Evolutionary conservation across 257 asterid species (phyloP).

Genomic region (Linaria vulgaris): DNA sequence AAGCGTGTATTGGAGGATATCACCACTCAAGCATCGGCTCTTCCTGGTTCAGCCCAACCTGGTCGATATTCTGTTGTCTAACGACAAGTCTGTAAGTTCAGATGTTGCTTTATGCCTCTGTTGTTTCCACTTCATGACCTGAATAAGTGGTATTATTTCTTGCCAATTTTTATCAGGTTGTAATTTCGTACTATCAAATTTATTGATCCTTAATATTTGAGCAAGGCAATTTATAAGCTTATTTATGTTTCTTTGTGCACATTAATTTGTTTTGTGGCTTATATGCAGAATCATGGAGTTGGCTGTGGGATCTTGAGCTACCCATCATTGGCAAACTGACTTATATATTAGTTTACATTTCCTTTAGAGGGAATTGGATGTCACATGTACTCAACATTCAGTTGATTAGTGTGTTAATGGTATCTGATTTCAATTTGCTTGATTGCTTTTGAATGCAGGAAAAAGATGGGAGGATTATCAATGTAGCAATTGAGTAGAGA

Average conservation of each 20-base stretch:
- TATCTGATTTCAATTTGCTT: not conserved
- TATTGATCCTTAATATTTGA: too few species aligned
- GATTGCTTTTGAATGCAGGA: conserved; percentile 11
- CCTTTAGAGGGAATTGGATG: not conserved
- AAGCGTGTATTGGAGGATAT: conserved; percentile 92
- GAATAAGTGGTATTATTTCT: conserved; percentile 21
- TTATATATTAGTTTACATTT: conserved; percentile 1
- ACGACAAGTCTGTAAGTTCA: conserved; percentile 20
- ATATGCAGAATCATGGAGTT: conserved; percentile 14
- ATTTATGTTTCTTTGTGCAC: conserved; percentile 3
- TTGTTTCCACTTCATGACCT: conserved; percentile 1
- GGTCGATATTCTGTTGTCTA: conserved; percentile 78
- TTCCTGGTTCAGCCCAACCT: conserved; percentile 90
- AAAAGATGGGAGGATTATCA: not conserved
- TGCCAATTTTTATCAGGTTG: conserved; percentile 16
- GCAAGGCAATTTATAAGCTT: not conserved
- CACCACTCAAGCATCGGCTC: conserved; percentile 73
- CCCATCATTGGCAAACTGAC: conserved; percentile 15
- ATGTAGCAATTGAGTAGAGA: not conserved
- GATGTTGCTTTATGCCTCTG: not conserved
- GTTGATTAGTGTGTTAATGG: not conserved
- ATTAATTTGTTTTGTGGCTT: conserved; percentile 13
- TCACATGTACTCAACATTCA: conserved; percentile 2
- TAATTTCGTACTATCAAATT: conserved; percentile 19
- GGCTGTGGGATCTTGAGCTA: conserved; percentile 18